Conservation (phyloP, 352 stramenopile genomes). For the Vaucheria bursata region DNA sequence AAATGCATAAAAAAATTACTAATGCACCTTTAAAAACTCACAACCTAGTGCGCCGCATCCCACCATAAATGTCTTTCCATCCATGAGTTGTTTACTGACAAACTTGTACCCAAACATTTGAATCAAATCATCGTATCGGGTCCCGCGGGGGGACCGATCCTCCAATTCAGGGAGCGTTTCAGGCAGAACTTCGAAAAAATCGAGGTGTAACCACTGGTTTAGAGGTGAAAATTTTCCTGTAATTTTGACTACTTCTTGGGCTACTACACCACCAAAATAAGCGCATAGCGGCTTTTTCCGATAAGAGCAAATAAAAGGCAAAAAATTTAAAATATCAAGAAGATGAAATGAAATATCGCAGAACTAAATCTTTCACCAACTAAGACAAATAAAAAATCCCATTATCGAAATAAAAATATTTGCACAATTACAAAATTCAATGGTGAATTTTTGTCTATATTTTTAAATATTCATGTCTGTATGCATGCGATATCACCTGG, state of each 20-base stretch:
- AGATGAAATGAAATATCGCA: conserved; percentile 7
- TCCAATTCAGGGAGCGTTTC: conserved; percentile 33
- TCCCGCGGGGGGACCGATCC: conserved; percentile 49
- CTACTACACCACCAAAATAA: conserved; percentile 84
- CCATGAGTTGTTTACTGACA: conserved; percentile 64
- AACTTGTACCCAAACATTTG: conserved; percentile 65
- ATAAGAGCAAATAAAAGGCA: not conserved
- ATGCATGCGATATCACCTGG: conserved; percentile 1
- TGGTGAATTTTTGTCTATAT: too few relatives aligned
- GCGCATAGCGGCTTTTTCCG: conserved; percentile 64
- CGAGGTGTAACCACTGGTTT: conserved; percentile 81
- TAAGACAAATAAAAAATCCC: too few relatives aligned
- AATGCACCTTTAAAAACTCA: conserved; percentile 93
- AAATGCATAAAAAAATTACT: too few relatives aligned
- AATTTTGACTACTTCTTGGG: conserved; percentile 87
- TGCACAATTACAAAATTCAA: too few relatives aligned
- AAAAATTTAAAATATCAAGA: not conserved
- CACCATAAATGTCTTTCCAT: conserved; percentile 76
- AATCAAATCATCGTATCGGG: conserved; percentile 83
- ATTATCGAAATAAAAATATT: too few relatives aligned
- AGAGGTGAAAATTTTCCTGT: conserved; percentile 95
- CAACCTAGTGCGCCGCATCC: conserved; percentile 91
- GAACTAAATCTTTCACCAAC: too few relatives aligned
- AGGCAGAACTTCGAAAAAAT: conserved; percentile 77
- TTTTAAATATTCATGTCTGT: too few relatives aligned